Conservation (phyloP, 2,329 filamentous ascomycete species). For the Trichophyton simii region DNA sequence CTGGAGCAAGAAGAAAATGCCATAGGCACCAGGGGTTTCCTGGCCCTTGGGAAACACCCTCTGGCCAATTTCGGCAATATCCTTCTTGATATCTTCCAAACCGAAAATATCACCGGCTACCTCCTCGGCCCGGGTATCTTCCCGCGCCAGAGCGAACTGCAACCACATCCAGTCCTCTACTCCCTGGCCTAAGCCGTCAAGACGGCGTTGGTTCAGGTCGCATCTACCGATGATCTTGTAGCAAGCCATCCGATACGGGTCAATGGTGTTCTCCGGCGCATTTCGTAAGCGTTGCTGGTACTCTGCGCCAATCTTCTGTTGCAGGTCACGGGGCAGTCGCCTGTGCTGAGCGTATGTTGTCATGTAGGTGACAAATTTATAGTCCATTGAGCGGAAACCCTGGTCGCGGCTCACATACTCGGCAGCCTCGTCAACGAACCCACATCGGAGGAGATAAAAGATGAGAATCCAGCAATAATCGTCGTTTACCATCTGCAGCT, state of each 20-base stretch:
- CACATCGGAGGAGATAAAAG: slow-evolving; percentile 79
- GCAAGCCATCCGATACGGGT: slow-evolving; percentile 92
- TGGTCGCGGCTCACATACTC: slow-evolving; percentile 70
- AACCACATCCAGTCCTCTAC: slow-evolving; percentile 58
- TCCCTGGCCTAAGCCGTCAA: slow-evolving; percentile 46
- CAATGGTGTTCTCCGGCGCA: slow-evolving; percentile 72
- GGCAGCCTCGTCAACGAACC: slow-evolving; percentile 70
- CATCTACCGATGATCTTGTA: slow-evolving; percentile 91
- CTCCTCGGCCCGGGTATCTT: slow-evolving; percentile 49
- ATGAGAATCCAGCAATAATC: slow-evolving; percentile 91
- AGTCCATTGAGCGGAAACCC: slow-evolving; percentile 80
- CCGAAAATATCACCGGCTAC: slow-evolving; percentile 51
- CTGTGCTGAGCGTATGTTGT: slow-evolving; percentile 71
- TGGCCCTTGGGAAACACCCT: slow-evolving; percentile 77
- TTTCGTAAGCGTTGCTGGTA: slow-evolving; percentile 76
- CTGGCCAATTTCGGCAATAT: slow-evolving; percentile 76
- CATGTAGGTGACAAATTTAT: slow-evolving; percentile 79
- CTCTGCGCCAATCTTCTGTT: slow-evolving; percentile 79
- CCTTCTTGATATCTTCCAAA: slow-evolving; percentile 58
- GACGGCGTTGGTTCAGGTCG: slow-evolving; percentile 44
- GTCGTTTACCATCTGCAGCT: slow-evolving; percentile 65
- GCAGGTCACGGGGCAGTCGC: slow-evolving; percentile 62
- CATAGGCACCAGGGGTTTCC: slow-evolving; percentile 67
- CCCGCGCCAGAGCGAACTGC: slow-evolving; percentile 50
- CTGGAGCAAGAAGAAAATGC: slow-evolving; percentile 88